Evolutionary conservation across 1,284 basidiomycete species (phyloP).

Genomic region (Melampsora medusae): DNA sequence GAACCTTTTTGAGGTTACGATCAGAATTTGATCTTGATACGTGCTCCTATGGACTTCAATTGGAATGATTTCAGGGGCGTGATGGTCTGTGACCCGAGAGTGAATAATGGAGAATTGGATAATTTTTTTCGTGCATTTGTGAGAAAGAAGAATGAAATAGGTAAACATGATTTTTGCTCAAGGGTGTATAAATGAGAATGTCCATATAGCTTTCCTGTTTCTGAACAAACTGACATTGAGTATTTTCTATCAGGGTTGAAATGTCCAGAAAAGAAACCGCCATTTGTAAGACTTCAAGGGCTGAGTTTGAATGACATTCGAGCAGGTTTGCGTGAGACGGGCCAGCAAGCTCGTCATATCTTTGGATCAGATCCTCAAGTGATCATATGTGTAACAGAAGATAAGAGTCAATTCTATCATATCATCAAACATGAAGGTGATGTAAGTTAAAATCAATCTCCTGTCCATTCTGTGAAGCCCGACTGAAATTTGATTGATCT

Average conservation of each 20-base stretch:
- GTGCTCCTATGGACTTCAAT: neutral
- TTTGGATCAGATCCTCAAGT: slow-evolving; percentile 16
- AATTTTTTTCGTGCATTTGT: slow-evolving; percentile 18
- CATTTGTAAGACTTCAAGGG: slow-evolving; percentile 12
- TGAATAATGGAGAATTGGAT: neutral
- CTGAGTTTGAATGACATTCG: neutral
- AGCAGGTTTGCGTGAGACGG: slow-evolving; percentile 7
- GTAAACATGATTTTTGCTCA: neutral
- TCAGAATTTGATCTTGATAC: neutral
- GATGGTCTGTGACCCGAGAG: slow-evolving; percentile 6
- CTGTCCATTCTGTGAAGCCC: too few species aligned
- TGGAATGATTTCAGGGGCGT: slow-evolving; percentile 13
- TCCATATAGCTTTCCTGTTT: too few species aligned
- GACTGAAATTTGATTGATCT: neutral
- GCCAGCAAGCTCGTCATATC: slow-evolving; percentile 10
- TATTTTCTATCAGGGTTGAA: slow-evolving; percentile 7
- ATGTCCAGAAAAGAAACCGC: slow-evolving; percentile 1
- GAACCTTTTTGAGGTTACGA: neutral
- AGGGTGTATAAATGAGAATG: neutral
- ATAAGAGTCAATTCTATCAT: slow-evolving; percentile 5
- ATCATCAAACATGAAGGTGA: slow-evolving; percentile 36
- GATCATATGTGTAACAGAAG: slow-evolving; percentile 35
- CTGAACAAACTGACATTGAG: neutral
- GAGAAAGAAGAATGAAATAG: slow-evolving; percentile 10
- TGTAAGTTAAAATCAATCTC: slow-evolving; percentile 1